Evolutionary conservation across 352 stramenopile genomes (phyloP), one percentile per base, ranked within the genome.

Genomic region (Phytopythium montanum): DNA sequence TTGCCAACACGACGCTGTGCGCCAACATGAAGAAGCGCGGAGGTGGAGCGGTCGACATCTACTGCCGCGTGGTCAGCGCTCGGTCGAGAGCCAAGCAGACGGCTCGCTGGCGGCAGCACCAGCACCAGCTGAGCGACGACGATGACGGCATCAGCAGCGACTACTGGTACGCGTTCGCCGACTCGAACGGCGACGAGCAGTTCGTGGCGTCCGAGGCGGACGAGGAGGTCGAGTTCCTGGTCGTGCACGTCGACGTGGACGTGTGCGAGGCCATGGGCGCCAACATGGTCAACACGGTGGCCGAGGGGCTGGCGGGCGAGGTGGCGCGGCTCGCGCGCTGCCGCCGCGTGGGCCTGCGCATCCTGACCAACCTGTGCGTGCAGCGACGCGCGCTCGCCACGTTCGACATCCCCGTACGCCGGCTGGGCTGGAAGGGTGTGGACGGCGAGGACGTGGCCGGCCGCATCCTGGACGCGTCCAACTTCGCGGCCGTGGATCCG

Each of bases 341-440:
- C 60, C 72, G 60, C 54, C 81, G 70, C 55, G 67, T 62, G n/a
- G 87, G 87, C 7, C 76, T 96, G n/a, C 83, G 85, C 23, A 96
- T 96, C 60, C 70, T 96, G 58, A 94, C 85, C n/a, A 96, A 96
- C 39, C 73, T 96, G n/a, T 92, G 81, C 64, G 87, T 90, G 72
- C 79, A 92, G 64, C 83, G 87, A 19, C 81, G 85, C 26, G 76
- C 87, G 29, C 80, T 83, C 8, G 61, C 84, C 31, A 64, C 46
- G 26, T 94, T 93, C 48, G 76, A 88, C 54, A 92, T 96, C 48
- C 85, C 87, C 13, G 54, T 93, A 5, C 59, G 64, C 31, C 84
- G 90, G 48, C 74, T 96, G 25, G 83, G 80, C 21, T 92, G 79
- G 81, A 94, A 94, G 65, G 87, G 82, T 54, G 85, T 90, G 14